Base-by-base conservation (phyloP, 129 eudicot species). In the Glebionis coronaria region DNA sequence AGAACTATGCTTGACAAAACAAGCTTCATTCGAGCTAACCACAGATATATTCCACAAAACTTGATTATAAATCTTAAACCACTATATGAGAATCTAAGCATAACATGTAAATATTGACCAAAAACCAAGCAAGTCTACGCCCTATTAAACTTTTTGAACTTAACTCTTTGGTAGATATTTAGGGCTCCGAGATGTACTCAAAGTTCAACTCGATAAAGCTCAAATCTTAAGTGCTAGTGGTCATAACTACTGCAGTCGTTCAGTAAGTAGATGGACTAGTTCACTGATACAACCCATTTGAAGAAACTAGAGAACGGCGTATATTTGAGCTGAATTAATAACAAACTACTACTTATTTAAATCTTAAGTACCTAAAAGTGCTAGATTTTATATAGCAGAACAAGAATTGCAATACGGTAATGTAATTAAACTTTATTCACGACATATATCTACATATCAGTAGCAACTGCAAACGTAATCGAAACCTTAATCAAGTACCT, bases 191-290 rank as follows among this genome's bases (percentile, higher is more conserved):
- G 3, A 5, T 53, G 16, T 18, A 31, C 20, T 52, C 27, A 0
- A 68, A 66, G 10, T 27, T 15, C 28, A 66, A 50, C 59, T n/a
- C 28, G 20, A 10, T 66, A n/a, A 2, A 66, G 1, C 60, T 49
- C 59, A 49, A 50, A 47, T 10, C 49, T 46, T 27, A 2, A 8
- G 35, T 18, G 6, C 35, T 35, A 35, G 31, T 44, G 23, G 20
- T 8, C 38, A 63, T 5, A 19, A 19, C 3, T 63, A 63, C 45
- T 25, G 31, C 53, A 63, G 38, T 44, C 20, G 54, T 44, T 15
- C 35, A 38, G 47, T 13, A 29, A 12, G 49, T 67, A 67, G 5
- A 51, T 21, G 31, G 53, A 42, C 54, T 56, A 9, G 44, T 40
- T 20, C 29, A 29, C 38, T 12, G 14, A 35, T 35, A 31, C 51